These are phyloP conservation scores for Populus tomentosa DNA, from an alignment of 441 rosid genomes.

Conservation along the genomic window DNA sequence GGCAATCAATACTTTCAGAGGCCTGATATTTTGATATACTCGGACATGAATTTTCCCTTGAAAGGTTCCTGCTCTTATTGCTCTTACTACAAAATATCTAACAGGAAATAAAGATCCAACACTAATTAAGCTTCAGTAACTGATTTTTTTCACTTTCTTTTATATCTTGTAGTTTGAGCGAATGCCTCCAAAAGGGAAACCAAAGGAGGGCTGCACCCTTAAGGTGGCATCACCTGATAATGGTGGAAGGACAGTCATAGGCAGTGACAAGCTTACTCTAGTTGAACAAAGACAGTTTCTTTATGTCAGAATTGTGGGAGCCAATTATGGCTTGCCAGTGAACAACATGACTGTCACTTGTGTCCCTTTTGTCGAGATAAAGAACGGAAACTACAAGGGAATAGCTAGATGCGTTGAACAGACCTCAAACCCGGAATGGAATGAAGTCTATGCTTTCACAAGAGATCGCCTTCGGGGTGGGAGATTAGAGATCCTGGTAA, in stretches of 20 bases:
- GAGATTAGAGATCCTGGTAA: conserved; percentile 25
- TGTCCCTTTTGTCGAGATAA: conserved; percentile 29
- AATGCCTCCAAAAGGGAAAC: conserved; percentile 4
- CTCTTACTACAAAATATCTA: too few relatives aligned
- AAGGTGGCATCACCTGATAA: conserved; percentile 44
- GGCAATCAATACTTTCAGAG: too few relatives aligned
- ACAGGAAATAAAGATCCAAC: too few relatives aligned
- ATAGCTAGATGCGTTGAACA: conserved; percentile 19
- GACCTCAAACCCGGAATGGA: conserved; percentile 38
- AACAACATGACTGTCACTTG: neutral
- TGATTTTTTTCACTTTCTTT: neutral
- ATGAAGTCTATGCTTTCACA: conserved; percentile 45
- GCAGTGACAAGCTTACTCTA: conserved; percentile 38
- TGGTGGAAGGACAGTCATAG: conserved; percentile 32
- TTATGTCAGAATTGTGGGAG: conserved; percentile 36
- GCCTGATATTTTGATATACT: too few relatives aligned
- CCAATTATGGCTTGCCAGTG: conserved; percentile 28
- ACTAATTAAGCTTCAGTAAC: too few relatives aligned
- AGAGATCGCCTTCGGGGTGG: conserved; percentile 34
- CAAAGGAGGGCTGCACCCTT: conserved; percentile 31
- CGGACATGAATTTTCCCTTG: too few relatives aligned
- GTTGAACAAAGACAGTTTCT: conserved; percentile 48
- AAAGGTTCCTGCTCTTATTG: too few relatives aligned
- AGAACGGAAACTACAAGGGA: conserved; percentile 28
- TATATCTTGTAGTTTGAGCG: conserved; percentile 1